Evolutionary conservation across 1,284 basidiomycete genomes (phyloP).

Genomic region (Boletellus deceptivus): DNA sequence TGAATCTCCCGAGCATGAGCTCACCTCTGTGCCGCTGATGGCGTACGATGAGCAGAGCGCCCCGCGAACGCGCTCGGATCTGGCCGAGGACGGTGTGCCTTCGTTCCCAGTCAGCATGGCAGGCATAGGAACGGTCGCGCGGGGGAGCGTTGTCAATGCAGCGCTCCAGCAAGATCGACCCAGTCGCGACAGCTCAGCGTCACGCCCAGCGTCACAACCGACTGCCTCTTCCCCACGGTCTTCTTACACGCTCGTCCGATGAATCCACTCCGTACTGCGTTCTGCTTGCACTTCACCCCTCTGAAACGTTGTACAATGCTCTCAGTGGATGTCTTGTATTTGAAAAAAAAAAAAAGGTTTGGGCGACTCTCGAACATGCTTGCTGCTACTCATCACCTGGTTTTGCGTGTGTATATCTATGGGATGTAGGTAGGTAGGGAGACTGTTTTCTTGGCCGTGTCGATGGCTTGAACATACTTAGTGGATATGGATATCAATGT

Average conservation of each 20-base stretch:
- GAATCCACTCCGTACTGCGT: no score
- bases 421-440: no score
- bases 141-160: constrained; percentile 26
- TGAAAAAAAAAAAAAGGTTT: background rate
- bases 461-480: no score
- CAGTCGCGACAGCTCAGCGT: constrained; percentile 14
- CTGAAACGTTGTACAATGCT: background rate
- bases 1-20: constrained; percentile 18
- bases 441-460: no score
- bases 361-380: background rate
- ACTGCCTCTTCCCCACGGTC: constrained; percentile 6
- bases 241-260: constrained; percentile 2
- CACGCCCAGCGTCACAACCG: constrained; percentile 7
- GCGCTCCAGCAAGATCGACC: constrained; percentile 6
- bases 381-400: background rate
- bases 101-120: constrained; percentile 35
- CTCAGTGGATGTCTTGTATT: constrained; percentile 2
- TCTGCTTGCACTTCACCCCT: no score
- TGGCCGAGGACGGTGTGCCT: constrained; percentile 28
- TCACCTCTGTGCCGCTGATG: constrained; percentile 34
- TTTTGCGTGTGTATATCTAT: background rate
- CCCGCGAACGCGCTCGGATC: constrained; percentile 17
- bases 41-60: constrained; percentile 27
- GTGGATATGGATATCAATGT: constrained; percentile 10
- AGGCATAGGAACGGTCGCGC: constrained; percentile 42